phyloP scores from a whole-genome alignment of 1,284 basidiomycete species.

The Cystobasidium slooffiae region DNA sequence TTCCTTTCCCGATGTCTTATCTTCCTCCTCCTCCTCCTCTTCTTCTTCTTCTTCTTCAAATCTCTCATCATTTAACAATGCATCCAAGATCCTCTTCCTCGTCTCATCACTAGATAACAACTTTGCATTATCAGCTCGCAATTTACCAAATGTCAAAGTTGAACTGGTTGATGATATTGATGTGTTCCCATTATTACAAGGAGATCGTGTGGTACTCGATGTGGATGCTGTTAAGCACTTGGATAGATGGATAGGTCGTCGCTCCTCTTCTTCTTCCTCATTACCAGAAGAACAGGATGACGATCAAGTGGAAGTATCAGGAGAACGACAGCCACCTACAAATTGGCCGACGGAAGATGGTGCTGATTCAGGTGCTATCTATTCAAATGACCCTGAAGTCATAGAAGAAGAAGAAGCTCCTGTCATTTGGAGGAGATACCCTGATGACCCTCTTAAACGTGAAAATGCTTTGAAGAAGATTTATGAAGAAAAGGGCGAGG shows the following conservation, averaged over 20 bases:
- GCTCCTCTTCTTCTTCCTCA: no score
- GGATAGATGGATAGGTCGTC: constrained; percentile 24
- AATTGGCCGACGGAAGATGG: constrained; percentile 12
- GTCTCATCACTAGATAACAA: constrained; percentile 25
- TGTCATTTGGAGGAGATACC: constrained; percentile 11
- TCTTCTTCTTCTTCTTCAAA: constrained; percentile 14
- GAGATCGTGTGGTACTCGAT: constrained; percentile 37
- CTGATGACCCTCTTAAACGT: constrained; percentile 13
- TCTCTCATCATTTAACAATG: not conserved
- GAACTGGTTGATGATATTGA: constrained; percentile 32
- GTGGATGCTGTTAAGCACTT: constrained; percentile 29
- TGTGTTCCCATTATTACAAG: constrained; percentile 38
- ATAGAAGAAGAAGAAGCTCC: constrained; percentile 35
- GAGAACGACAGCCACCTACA: not conserved
- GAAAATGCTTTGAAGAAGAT: not conserved
- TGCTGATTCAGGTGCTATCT: not conserved
- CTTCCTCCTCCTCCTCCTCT: not conserved
- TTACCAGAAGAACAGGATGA: no score
- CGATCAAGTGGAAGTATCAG: not conserved
- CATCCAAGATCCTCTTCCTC: constrained; percentile 33
- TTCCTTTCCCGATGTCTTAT: constrained; percentile 6
- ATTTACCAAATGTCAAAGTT: constrained; percentile 27
- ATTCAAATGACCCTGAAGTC: constrained; percentile 17
- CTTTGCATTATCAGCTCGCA: constrained; percentile 40
- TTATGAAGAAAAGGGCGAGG: not conserved